Evolutionary conservation across 371 early-diverging fungal genomes (phyloP).

Genomic region (Mortierella sp.): DNA sequence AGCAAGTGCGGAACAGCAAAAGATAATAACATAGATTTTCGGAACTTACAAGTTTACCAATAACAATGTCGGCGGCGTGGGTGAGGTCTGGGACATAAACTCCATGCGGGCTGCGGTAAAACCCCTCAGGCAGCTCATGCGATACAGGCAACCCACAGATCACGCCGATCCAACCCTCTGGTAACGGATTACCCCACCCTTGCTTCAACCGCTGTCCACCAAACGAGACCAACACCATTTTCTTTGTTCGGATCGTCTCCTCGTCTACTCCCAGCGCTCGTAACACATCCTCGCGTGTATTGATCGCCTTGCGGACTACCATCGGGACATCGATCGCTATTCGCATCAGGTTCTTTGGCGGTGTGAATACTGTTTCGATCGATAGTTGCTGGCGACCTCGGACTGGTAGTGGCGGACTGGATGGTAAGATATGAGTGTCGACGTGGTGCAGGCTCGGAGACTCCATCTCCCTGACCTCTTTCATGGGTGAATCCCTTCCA

Average conservation of each 20-base stretch:
- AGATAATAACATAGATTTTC: not conserved
- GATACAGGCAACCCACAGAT: conserved; percentile 75
- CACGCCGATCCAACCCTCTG: conserved; percentile 83
- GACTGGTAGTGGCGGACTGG: not conserved
- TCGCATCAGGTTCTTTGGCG: conserved; percentile 9
- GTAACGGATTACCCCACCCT: conserved; percentile 71
- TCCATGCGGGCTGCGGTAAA: conserved; percentile 73
- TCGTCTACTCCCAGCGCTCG: conserved; percentile 70
- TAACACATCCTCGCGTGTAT: conserved; percentile 71
- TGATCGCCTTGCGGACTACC: conserved; percentile 60
- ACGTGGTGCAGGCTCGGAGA: not conserved
- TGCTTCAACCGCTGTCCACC: conserved; percentile 77
- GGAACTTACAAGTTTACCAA: conserved; percentile 75
- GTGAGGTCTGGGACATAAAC: conserved; percentile 85
- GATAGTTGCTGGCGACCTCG: not conserved
- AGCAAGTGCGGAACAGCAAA: not conserved
- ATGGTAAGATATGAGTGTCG: not conserved
- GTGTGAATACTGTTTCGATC: conserved; percentile 4
- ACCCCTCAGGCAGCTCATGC: conserved; percentile 64
- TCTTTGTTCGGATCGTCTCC: conserved; percentile 66
- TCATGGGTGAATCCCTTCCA: not conserved
- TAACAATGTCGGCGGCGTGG: conserved; percentile 79
- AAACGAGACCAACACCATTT: conserved; percentile 80
- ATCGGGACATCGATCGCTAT: conserved; percentile 51
- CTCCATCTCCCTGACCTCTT: not conserved